Percentiles rank a stretch among this genome's conserved stretches.
phyloP scores from a whole-genome alignment of 805 yeast genomes.

The Yarrowia porcina region DNA sequence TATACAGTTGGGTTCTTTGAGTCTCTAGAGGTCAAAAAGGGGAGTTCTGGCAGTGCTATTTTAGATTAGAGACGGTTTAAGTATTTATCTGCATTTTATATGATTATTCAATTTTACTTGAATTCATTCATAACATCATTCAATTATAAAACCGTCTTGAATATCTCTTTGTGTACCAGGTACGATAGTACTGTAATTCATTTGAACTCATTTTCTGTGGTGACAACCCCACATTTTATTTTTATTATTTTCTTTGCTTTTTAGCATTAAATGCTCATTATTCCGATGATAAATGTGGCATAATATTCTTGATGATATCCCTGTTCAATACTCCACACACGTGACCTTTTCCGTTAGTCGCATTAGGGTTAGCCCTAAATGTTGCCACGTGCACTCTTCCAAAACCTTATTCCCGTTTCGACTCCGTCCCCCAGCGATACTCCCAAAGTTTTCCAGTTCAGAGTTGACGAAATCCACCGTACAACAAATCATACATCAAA shows the following conservation, averaged over 20 bases:
- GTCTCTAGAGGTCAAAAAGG: background rate
- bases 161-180: background rate
- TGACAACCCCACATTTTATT: background rate
- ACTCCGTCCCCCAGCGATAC: slow-evolving; percentile 23
- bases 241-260: background rate
- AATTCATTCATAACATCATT: too few species aligned
- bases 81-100: too few species aligned
- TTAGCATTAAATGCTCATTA: too few species aligned
- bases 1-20: background rate
- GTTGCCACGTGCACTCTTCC: background rate
- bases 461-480: slow-evolving; percentile 18
- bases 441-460: slow-evolving; percentile 24
- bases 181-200: too few species aligned
- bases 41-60: too few species aligned
- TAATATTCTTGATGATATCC: too few species aligned
- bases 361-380: slow-evolving; percentile 16
- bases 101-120: too few species aligned
- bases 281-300: too few species aligned
- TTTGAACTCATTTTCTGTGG: background rate
- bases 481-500: slow-evolving; percentile 42
- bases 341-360: background rate
- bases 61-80: too few species aligned
- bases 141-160: background rate
- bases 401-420: slow-evolving; percentile 15
- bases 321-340: background rate